These are phyloP conservation scores for Aureobasidium musti DNA, from an alignment of 2,329 filamentous ascomycete genomes.

Conservation along the genomic window DNA sequence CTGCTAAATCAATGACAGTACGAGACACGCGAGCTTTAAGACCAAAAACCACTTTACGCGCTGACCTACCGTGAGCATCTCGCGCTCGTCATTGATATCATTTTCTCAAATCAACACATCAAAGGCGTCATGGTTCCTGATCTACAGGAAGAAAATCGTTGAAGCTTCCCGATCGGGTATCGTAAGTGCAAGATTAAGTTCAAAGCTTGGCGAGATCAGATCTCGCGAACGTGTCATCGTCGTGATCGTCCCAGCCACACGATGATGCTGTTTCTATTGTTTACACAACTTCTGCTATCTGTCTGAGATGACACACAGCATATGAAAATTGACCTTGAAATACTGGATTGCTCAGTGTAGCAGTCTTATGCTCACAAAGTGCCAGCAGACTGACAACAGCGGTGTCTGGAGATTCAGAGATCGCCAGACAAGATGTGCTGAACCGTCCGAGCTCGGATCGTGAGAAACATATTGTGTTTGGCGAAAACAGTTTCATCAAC, in stretches of 20 bases:
- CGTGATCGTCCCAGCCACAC: conserved; percentile 14
- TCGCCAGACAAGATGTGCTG: too few relatives aligned
- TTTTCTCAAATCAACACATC: conserved; percentile 11
- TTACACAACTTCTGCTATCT: not conserved
- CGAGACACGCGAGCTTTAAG: not conserved
- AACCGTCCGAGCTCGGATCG: too few relatives aligned
- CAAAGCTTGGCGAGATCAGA: conserved; percentile 13
- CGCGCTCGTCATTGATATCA: conserved; percentile 25
- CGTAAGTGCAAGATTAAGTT: conserved; percentile 18
- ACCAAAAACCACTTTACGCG: conserved; percentile 28
- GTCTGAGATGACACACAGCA: not conserved
- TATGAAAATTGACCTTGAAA: too few relatives aligned
- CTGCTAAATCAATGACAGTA: not conserved
- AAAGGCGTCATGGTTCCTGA: conserved; percentile 28
- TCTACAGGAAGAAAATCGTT: not conserved
- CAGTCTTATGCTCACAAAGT: not conserved
- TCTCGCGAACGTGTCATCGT: conserved; percentile 3
- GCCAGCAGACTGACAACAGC: not conserved
- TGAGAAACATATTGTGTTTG: too few relatives aligned
- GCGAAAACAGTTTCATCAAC: not conserved
- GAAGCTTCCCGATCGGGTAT: conserved; percentile 13
- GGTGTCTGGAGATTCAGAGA: not conserved
- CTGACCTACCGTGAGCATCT: conserved; percentile 15
- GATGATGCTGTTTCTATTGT: conserved; percentile 3
- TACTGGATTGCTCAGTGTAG: too few relatives aligned